Percentiles rank a stretch among this genome's conserved stretches.
Evolutionary conservation across 495 filamentous ascomycete genomes (phyloP).

Genomic region (Aspergillus panamensis): DNA sequence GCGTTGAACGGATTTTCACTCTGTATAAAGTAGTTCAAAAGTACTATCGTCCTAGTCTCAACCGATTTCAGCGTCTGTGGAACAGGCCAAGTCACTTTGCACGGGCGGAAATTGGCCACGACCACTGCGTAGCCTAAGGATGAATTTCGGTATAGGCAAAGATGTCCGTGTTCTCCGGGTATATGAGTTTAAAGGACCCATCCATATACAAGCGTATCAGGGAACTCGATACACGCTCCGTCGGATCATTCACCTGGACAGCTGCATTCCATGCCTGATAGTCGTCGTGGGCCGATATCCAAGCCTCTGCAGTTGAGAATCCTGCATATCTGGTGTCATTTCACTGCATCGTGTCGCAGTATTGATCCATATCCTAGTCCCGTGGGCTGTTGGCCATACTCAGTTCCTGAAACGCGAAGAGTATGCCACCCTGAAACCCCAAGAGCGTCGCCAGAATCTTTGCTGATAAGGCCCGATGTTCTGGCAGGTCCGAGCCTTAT

Average conservation of each 20-base stretch:
- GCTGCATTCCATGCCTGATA: constrained; percentile 40
- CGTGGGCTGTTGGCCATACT: constrained; percentile 58
- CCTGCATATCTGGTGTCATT: constrained; percentile 37
- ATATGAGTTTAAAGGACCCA: constrained; percentile 9
- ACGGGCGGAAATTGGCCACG: constrained; percentile 9
- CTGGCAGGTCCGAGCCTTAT: constrained; percentile 42
- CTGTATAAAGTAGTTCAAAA: neutral
- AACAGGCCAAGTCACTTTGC: constrained; percentile 3
- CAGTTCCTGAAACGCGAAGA: constrained; percentile 68
- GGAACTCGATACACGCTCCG: constrained; percentile 37
- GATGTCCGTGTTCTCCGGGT: constrained; percentile 1
- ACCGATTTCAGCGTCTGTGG: neutral
- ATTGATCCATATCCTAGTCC: constrained; percentile 55
- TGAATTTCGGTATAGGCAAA: constrained; percentile 4
- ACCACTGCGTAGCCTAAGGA: neutral
- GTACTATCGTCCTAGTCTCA: neutral
- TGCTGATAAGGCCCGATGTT: constrained; percentile 37
- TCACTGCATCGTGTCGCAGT: constrained; percentile 55
- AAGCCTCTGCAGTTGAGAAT: constrained; percentile 43
- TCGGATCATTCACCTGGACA: constrained; percentile 30
- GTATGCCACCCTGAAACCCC: constrained; percentile 52
- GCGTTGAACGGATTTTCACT: neutral
- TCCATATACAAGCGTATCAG: constrained; percentile 15
- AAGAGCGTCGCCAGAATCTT: constrained; percentile 59
- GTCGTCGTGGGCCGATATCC: constrained; percentile 52